Evolutionary conservation across 257 asterid species (phyloP).

Genomic region (Plantago elongata): DNA sequence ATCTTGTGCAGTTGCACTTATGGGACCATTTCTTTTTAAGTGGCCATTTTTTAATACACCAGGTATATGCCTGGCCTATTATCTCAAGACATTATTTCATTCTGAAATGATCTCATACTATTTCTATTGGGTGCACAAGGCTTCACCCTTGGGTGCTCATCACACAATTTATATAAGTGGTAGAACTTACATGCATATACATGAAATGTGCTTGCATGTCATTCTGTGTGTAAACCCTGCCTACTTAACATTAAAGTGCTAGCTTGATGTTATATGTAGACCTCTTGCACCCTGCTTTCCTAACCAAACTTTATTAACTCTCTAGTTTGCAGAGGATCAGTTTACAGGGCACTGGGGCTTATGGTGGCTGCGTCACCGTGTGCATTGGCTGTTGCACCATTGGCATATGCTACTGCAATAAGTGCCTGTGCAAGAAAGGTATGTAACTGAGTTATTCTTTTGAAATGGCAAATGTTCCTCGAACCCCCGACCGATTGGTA

Average conservation of each 20-base stretch:
- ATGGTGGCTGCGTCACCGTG: constrained; percentile 99
- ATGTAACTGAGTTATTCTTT: constrained; percentile 11
- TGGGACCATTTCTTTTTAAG: constrained; percentile 89
- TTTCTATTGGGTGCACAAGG: not conserved
- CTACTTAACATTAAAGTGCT: no score
- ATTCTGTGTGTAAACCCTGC: no score
- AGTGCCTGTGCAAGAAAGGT: constrained; percentile 99
- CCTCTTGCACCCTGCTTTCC: constrained; percentile 1
- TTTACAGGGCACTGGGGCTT: constrained; percentile 92
- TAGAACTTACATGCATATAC: no score
- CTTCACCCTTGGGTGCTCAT: no score
- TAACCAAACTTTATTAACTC: constrained; percentile 20
- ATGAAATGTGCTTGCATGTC: no score
- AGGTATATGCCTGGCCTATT: constrained; percentile 44
- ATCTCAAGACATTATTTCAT: not conserved
- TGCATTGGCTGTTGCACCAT: constrained; percentile 95
- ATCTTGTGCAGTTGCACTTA: constrained; percentile 66
- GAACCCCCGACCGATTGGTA: no score
- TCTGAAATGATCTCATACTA: constrained; percentile 7
- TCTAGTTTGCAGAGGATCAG: constrained; percentile 95
- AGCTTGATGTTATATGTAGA: not conserved
- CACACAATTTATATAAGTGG: no score
- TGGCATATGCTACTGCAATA: constrained; percentile 94
- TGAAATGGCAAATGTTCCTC: no score
- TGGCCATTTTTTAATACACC: constrained; percentile 91